phyloP scores from a whole-genome alignment of 805 yeast genomes.

The Groenewaldozyma salmanticensis region DNA sequence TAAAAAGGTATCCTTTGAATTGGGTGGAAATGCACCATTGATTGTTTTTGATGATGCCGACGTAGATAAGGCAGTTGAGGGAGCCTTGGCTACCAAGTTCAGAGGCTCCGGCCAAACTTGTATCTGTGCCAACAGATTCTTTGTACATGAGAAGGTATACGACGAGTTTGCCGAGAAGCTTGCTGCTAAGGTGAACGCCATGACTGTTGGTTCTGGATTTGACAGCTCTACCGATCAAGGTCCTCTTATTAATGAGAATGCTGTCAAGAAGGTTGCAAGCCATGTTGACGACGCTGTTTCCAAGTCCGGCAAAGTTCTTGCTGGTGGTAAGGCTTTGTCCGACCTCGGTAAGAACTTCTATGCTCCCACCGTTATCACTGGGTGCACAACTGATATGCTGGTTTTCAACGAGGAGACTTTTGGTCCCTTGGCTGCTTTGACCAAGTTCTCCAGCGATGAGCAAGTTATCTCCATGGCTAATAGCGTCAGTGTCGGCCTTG shows the following conservation, averaged over 20 bases:
- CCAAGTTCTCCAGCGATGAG: slow-evolving; percentile 54
- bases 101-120: slow-evolving; percentile 80
- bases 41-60: slow-evolving; percentile 70
- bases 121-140: slow-evolving; percentile 69
- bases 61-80: slow-evolving; percentile 55
- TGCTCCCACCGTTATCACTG: slow-evolving; percentile 57
- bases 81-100: slow-evolving; percentile 58
- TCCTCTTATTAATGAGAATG: slow-evolving; percentile 57
- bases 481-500: slow-evolving; percentile 61
- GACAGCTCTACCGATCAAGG: slow-evolving; percentile 57
- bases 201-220: slow-evolving; percentile 57
- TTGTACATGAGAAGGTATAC: slow-evolving; percentile 55
- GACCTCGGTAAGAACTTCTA: slow-evolving; percentile 60
- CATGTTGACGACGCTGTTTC: slow-evolving; percentile 60
- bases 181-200: slow-evolving; percentile 35
- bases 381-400: slow-evolving; percentile 47
- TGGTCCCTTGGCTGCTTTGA: slow-evolving; percentile 71
- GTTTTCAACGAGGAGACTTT: slow-evolving; percentile 66
- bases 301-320: slow-evolving; percentile 51
- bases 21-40: slow-evolving; percentile 79
- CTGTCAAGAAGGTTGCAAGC: slow-evolving; percentile 49
- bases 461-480: slow-evolving; percentile 59
- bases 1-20: slow-evolving; percentile 64
- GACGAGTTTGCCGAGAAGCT: slow-evolving; percentile 50
- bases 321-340: slow-evolving; percentile 49